Conservation (phyloP, 2,329 filamentous ascomycete species). For the Pseudocercospora musae region DNA sequence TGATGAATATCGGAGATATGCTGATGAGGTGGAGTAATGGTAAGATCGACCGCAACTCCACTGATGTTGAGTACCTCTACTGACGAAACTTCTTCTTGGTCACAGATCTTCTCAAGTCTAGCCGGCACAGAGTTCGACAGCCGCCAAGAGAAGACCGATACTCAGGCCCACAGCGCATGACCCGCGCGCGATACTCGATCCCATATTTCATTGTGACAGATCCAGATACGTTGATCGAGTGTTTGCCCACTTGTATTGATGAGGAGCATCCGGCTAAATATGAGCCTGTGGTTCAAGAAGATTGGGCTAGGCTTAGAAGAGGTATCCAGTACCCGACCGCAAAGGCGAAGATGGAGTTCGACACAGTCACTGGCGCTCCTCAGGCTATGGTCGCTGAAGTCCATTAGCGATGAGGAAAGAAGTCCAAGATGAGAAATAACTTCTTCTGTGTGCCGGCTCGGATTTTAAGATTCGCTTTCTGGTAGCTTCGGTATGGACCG, state of each 20-base stretch:
- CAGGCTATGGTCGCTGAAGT: neutral
- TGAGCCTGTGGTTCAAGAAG: constrained; percentile 39
- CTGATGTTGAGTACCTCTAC: neutral
- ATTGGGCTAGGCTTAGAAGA: constrained; percentile 36
- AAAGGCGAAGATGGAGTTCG: constrained; percentile 6
- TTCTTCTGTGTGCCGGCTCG: neutral
- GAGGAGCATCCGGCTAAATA: constrained; percentile 38
- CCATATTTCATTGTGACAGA: constrained; percentile 42
- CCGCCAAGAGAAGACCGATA: constrained; percentile 27
- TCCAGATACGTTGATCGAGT: constrained; percentile 39
- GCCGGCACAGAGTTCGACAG: constrained; percentile 40
- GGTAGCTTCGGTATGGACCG: neutral
- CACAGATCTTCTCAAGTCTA: constrained; percentile 36
- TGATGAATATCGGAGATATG: constrained; percentile 43
- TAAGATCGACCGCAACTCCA: neutral
- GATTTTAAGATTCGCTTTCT: neutral
- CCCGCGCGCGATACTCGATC: constrained; percentile 39
- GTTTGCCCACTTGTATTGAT: constrained; percentile 36
- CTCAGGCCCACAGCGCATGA: constrained; percentile 12
- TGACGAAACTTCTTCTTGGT: neutral
- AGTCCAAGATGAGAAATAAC: neutral
- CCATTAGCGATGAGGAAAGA: neutral
- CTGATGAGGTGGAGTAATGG: constrained; percentile 40
- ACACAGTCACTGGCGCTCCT: neutral
- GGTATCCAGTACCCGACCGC: constrained; percentile 17